phyloP scores from a whole-genome alignment of 2,329 filamentous ascomycete genomes.

The Paecilomyces niveus region DNA sequence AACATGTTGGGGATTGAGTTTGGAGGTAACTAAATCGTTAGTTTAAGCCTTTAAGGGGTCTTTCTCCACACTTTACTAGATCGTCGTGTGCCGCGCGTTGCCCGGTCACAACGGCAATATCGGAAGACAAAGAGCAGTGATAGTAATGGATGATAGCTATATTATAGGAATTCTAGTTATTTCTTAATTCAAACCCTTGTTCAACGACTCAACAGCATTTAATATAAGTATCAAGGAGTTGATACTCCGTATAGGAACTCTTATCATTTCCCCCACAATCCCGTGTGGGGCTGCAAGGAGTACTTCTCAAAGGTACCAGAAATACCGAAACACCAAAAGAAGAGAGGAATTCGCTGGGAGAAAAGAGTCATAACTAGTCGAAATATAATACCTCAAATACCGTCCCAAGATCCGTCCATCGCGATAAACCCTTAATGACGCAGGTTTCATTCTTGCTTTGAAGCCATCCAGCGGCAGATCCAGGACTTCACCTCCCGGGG shows the following conservation, averaged over 20 bases:
- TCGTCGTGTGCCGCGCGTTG: neutral
- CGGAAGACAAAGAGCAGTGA: constrained; percentile 9
- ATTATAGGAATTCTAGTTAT: neutral
- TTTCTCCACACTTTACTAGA: neutral
- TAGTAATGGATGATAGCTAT: neutral
- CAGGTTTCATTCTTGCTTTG: neutral
- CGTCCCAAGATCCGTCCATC: neutral
- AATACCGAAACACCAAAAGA: neutral
- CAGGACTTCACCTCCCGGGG: neutral
- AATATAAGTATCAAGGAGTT: too few species aligned
- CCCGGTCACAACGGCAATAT: constrained; percentile 13
- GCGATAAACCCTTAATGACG: neutral
- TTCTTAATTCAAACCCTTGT: too few species aligned
- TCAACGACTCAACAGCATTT: too few species aligned
- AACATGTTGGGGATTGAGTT: neutral
- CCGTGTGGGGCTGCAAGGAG: neutral
- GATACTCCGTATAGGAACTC: too few species aligned
- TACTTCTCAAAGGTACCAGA: neutral
- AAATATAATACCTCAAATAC: neutral
- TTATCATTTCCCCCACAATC: too few species aligned
- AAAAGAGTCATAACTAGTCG: neutral
- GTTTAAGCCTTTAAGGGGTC: neutral
- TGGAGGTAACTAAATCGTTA: neutral
- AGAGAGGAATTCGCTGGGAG: neutral
- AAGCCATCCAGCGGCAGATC: neutral